Evolutionary conservation across 768 basidiomycete genomes (phyloP), one percentile per base, ranked within the genome.

Genomic region (Mycena pura): DNA sequence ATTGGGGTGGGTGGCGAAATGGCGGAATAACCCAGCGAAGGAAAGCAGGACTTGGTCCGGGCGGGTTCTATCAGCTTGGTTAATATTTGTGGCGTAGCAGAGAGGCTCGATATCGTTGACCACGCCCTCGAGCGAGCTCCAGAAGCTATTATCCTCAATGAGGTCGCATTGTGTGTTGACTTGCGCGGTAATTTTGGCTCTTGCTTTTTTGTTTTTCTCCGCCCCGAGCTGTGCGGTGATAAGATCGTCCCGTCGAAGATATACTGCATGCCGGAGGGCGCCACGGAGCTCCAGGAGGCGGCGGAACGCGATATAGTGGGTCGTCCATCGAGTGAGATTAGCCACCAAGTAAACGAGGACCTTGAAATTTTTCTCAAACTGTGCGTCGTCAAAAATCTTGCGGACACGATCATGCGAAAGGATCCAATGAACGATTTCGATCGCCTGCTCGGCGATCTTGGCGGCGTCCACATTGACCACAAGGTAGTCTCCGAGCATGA

Each of bases 401-500:
- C 41, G 56, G 7, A 57, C 44, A 25, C 27, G 24, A 4, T 40
- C 32, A 25, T 57, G 56, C 24, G 17, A 13, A 25, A 21, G 13
- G 17, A 57, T 32, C 56, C 56, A 57, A 28, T 28, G 19, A 17
- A 57, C 38, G 4, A 48, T 3, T 14, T 38, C 44, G 7, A 31
- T 34, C 6, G 56, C 31, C 17, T 46, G n/a, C 24, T 57, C 56
- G 6, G 31, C 47, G 21, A 29, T 28, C 19, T 24, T 24, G 13
- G 22, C 14, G 7, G 53, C 53, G 7, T 29, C 10, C 22, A 5
- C 21, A 25, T 45, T 22, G 6, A 24, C 44, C 21, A n/a, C 64
- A 2, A 51, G 49, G 4, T 19, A 50, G 13, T 50, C 34, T 2
- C 21, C 48, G 17, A 68, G 67, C 4, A 66, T 69, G 1, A 73